A percentile compares a stretch with the other conserved stretches of the same genome.
phyloP scores from a whole-genome alignment of 495 filamentous ascomycete species.

The Annulohypoxylon maeteangense region DNA sequence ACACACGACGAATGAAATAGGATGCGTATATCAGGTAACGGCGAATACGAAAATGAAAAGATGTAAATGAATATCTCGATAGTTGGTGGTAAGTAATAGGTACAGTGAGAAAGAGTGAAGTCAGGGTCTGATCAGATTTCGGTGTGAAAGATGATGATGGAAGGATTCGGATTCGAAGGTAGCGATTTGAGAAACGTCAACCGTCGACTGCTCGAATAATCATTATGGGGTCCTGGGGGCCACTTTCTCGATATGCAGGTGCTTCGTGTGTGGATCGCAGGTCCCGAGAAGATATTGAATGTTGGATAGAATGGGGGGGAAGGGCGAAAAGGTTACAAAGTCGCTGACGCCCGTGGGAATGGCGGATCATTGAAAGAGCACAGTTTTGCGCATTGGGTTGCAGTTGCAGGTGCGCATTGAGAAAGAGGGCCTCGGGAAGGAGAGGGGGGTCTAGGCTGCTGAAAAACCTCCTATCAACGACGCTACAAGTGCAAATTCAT shows the following conservation, averaged over 20 bases:
- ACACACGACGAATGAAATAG: conserved; percentile 21
- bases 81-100: conserved; percentile 1
- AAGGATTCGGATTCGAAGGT: conserved; percentile 19
- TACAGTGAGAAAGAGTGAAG: conserved; percentile 15
- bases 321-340: not conserved
- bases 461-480: conserved; percentile 36
- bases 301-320: conserved; percentile 5
- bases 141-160: conserved; percentile 39
- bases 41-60: conserved; percentile 11
- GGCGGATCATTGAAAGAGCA: conserved; percentile 14
- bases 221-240: conserved; percentile 39
- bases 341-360: conserved; percentile 17
- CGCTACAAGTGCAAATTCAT: conserved; percentile 18
- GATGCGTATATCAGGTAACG: conserved; percentile 22
- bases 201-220: conserved; percentile 16
- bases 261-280: conserved; percentile 32
- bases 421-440: conserved; percentile 1
- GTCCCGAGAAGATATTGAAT: not conserved
- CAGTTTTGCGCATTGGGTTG: conserved; percentile 3
- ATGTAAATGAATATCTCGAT: conserved; percentile 16
- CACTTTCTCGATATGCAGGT: conserved; percentile 36
- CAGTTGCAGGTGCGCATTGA: not conserved
- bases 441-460: conserved; percentile 28
- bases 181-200: conserved; percentile 41
- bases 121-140: conserved; percentile 30